phyloP scores from a whole-genome alignment of 176 grass and related monocot genomes.

The Eragrostis nindensis region DNA sequence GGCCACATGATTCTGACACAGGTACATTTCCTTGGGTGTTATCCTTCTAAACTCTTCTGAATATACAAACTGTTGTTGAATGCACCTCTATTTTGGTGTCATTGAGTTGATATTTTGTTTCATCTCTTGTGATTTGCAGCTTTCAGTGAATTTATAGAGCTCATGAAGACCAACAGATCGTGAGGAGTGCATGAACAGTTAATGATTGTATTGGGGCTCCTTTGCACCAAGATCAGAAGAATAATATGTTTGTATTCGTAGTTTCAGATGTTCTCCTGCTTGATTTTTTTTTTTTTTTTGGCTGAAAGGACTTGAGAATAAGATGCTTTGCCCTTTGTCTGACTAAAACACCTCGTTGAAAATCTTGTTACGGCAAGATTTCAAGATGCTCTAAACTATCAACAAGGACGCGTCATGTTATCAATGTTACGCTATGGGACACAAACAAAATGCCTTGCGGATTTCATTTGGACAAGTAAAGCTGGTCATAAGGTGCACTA shows the following conservation, averaged over 20 bases:
- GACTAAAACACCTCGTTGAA: neutral
- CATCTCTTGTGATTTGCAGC: constrained; percentile 59
- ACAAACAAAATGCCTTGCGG: neutral
- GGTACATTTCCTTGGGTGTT: constrained; percentile 52
- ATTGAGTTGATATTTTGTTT: neutral
- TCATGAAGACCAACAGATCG: constrained; percentile 75
- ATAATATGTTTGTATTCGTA: constrained; percentile 5
- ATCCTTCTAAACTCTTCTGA: neutral
- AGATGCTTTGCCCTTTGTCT: constrained; percentile 15
- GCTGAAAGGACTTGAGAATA: constrained; percentile 25
- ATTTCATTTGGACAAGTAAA: constrained; percentile 14
- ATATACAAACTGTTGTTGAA: neutral
- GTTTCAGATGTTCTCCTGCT: neutral
- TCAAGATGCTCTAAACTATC: neutral
- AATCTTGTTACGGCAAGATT: neutral
- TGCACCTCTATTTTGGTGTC: neutral
- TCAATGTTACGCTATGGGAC: neutral
- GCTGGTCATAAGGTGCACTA: neutral
- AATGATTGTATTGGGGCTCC: constrained; percentile 11
- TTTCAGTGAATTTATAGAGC: constrained; percentile 85
- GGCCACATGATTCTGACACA: constrained; percentile 89
- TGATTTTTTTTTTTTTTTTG: neutral
- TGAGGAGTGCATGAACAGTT: constrained; percentile 31
- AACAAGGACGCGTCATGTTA: neutral
- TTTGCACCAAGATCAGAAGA: neutral